Percentiles rank a stretch among this genome's conserved stretches.
phyloP scores from a whole-genome alignment of 371 early-diverging fungal species.

The Umbelopsis sp. region DNA sequence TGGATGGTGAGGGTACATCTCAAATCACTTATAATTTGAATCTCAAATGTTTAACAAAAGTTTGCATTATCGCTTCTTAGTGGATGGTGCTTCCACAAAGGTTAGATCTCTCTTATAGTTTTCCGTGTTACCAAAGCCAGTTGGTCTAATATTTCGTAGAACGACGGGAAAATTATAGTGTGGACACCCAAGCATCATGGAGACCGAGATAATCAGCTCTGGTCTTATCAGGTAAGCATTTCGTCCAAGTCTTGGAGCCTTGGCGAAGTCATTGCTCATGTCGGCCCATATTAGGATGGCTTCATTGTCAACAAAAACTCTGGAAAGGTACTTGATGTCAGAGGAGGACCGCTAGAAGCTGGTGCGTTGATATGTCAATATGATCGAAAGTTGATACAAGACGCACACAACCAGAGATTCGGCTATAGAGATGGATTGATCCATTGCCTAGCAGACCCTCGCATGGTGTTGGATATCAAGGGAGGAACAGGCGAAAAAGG shows the following conservation, averaged over 20 bases:
- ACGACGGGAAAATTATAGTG: slow-evolving; percentile 23
- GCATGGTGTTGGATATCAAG: slow-evolving; percentile 43
- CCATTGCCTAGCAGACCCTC: slow-evolving; percentile 44
- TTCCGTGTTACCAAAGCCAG: neutral
- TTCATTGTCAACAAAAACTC: slow-evolving; percentile 38
- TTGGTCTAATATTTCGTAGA: slow-evolving; percentile 19
- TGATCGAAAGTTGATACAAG: slow-evolving; percentile 46
- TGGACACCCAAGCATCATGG: slow-evolving; percentile 17
- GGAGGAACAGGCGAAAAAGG: slow-evolving; percentile 20
- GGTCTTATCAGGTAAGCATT: slow-evolving; percentile 27
- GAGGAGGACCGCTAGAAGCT: slow-evolving; percentile 45
- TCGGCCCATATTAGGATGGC: slow-evolving; percentile 40
- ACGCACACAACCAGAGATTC: slow-evolving; percentile 52
- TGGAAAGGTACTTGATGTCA: slow-evolving; percentile 40
- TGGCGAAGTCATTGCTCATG: slow-evolving; percentile 18
- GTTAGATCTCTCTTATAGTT: neutral
- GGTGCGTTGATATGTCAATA: slow-evolving; percentile 38
- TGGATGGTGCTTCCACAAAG: slow-evolving; percentile 26
- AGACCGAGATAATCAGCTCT: slow-evolving; percentile 15
- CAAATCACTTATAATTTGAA: slow-evolving; percentile 9
- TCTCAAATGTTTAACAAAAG: neutral
- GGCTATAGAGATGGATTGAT: slow-evolving; percentile 46
- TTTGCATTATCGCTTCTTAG: slow-evolving; percentile 20
- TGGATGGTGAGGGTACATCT: slow-evolving; percentile 25
- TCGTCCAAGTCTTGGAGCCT: no score